Evolutionary conservation across 164 flowering plant genomes (phyloP).

Genomic region (Echeveria elegans): DNA sequence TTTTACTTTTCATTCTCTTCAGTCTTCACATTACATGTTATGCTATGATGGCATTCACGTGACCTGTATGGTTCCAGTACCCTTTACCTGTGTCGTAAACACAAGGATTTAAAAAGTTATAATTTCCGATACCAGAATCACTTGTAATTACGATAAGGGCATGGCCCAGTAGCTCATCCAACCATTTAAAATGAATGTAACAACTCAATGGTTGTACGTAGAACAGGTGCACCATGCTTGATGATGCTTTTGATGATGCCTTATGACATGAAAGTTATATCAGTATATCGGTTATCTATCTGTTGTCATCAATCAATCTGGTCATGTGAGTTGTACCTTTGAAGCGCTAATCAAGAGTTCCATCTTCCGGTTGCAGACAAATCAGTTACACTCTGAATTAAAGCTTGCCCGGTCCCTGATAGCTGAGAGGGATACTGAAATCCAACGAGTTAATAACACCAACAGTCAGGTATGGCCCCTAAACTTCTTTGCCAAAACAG

Average conservation of each 20-base stretch:
- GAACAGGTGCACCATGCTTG: neutral
- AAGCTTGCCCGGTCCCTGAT: slow-evolving; percentile 87
- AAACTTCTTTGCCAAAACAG: neutral
- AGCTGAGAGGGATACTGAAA: slow-evolving; percentile 83
- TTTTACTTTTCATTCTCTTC: too few relatives aligned
- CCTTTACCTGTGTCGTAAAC: neutral
- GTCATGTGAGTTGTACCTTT: too few relatives aligned
- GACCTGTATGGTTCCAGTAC: neutral
- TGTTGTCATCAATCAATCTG: neutral
- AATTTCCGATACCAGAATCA: neutral
- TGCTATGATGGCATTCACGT: neutral
- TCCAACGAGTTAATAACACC: slow-evolving; percentile 58
- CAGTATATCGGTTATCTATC: neutral
- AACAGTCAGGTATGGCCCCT: slow-evolving; percentile 62
- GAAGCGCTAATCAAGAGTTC: neutral
- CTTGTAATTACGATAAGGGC: neutral
- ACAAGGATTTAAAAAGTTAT: neutral
- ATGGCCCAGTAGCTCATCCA: neutral
- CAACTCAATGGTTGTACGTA: neutral
- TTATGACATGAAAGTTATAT: neutral
- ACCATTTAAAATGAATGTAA: neutral
- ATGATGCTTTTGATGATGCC: neutral
- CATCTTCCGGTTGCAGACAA: slow-evolving; percentile 49
- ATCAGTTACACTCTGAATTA: slow-evolving; percentile 88
- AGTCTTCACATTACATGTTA: too few relatives aligned